These are phyloP conservation scores for Stevia rebaudiana DNA, from an alignment of 140 eudicot genomes.

Conservation along the genomic window DNA sequence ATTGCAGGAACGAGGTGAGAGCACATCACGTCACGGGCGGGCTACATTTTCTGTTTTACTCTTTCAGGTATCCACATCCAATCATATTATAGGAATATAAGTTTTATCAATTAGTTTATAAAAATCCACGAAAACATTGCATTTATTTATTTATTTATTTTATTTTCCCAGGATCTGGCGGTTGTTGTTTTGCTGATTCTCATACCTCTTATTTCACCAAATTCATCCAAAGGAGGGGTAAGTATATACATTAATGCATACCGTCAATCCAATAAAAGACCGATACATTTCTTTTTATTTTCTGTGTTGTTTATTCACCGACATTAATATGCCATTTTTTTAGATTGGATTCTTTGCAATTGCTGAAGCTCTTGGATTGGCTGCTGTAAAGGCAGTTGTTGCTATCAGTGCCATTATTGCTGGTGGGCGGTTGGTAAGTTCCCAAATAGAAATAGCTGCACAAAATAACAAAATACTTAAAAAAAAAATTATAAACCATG, in stretches of 20 bases:
- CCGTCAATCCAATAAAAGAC: constrained; percentile 3
- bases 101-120: no score
- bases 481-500: neutral
- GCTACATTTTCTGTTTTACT: constrained; percentile 97
- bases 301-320: constrained; percentile 6
- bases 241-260: constrained; percentile 8
- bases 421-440: constrained; percentile 86
- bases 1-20: constrained; percentile 93
- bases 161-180: constrained; percentile 69
- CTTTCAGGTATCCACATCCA: constrained; percentile 61
- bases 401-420: constrained; percentile 97
- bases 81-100: neutral
- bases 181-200: constrained; percentile 98
- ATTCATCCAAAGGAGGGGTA: constrained; percentile 99
- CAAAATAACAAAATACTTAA: neutral
- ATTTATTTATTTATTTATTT: neutral
- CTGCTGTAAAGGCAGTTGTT: constrained; percentile 97
- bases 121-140: neutral
- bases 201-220: constrained; percentile 95
- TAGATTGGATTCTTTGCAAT: constrained; percentile 89
- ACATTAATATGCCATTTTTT: neutral
- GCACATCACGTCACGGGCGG: constrained; percentile 99
- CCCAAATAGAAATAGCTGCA: neutral
- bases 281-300: neutral
- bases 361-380: constrained; percentile 98